These are phyloP conservation scores for Aspergillus fumigatus DNA, from an alignment of 2,329 filamentous ascomycete genomes.

Conservation along the genomic window DNA sequence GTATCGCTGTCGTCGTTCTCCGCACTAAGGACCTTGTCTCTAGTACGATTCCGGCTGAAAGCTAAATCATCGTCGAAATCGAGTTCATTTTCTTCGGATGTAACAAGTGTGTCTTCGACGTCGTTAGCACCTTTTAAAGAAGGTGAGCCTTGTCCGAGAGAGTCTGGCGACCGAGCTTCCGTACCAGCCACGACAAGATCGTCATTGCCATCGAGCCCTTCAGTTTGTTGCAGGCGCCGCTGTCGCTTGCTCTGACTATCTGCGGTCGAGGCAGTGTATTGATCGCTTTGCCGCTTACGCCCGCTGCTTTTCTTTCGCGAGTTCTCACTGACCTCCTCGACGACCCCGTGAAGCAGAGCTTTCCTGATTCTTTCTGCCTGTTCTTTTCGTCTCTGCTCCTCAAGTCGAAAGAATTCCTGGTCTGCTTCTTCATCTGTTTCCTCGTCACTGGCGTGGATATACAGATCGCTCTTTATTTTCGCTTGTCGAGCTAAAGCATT, in stretches of 20 bases:
- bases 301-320: conserved; percentile 23
- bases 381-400: conserved; percentile 62
- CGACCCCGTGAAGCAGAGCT: conserved; percentile 40
- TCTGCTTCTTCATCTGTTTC: conserved; percentile 76
- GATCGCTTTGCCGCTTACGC: conserved; percentile 29
- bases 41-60: conserved; percentile 22
- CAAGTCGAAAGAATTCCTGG: conserved; percentile 70
- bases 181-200: conserved; percentile 30
- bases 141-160: conserved; percentile 11
- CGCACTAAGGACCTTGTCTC: conserved; percentile 10
- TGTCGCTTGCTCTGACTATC: conserved; percentile 25
- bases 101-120: conserved; percentile 19
- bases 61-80: conserved; percentile 32
- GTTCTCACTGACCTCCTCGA: conserved; percentile 24
- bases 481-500: conserved; percentile 71
- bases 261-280: conserved; percentile 16
- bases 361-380: conserved; percentile 48
- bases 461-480: conserved; percentile 80
- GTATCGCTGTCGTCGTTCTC: neutral
- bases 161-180: conserved; percentile 16
- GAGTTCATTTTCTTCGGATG: conserved; percentile 29
- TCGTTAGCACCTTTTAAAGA: conserved; percentile 5
- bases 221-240: conserved; percentile 17
- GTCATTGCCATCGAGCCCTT: conserved; percentile 22
- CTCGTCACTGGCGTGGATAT: conserved; percentile 80